phyloP scores from a whole-genome alignment of 106 monocot genomes.

The Chionographis japonica region DNA sequence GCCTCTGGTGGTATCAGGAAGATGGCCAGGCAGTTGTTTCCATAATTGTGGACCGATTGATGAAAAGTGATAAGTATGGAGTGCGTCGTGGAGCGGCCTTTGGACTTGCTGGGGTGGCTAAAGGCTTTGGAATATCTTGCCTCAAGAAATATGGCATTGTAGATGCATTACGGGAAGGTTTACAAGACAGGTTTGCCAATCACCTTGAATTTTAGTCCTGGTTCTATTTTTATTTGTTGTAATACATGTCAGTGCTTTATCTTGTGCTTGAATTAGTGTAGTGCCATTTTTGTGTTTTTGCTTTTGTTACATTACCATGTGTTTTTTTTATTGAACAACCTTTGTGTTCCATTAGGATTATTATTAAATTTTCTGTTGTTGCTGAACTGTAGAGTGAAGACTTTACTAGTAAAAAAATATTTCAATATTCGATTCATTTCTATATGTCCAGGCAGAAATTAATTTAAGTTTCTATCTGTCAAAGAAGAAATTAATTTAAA shows the following conservation, averaged over 20 bases:
- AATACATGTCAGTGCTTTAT: background rate
- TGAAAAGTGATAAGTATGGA: conserved; percentile 93
- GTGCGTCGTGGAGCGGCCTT: conserved; percentile 97
- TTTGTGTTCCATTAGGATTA: too few species aligned
- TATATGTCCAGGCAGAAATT: too few species aligned
- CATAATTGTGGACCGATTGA: conserved; percentile 52
- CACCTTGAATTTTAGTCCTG: background rate
- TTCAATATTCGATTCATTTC: too few species aligned
- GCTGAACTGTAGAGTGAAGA: too few species aligned
- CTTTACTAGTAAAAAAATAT: too few species aligned
- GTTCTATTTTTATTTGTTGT: background rate
- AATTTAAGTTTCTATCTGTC: too few species aligned
- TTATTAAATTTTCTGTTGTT: too few species aligned
- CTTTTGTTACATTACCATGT: too few species aligned
- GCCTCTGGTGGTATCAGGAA: conserved; percentile 40
- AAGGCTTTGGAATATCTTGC: conserved; percentile 83
- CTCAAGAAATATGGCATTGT: conserved; percentile 82
- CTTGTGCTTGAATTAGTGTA: background rate
- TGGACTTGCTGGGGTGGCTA: conserved; percentile 91
- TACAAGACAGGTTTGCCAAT: conserved; percentile 70
- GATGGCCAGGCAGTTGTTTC: conserved; percentile 74
- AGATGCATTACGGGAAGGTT: conserved; percentile 53
- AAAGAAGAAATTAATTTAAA: too few species aligned
- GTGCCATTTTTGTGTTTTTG: background rate
- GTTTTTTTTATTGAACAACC: too few species aligned